These are phyloP conservation scores for Candida hungchunana DNA, from an alignment of 805 yeast species.

Conservation along the genomic window DNA sequence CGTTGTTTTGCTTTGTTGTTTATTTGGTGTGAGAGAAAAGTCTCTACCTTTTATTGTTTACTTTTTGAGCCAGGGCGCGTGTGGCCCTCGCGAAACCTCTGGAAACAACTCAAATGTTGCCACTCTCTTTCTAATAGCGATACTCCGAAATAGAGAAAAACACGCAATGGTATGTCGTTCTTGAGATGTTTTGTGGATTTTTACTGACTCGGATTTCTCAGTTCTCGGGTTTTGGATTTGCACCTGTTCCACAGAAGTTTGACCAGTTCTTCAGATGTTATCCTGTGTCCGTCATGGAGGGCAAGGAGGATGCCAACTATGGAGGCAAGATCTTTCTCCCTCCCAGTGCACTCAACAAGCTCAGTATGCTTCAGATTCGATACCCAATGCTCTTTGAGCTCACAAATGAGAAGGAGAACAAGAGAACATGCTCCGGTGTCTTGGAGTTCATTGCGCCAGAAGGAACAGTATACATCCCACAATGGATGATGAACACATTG, in stretches of 20 bases:
- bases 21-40: background rate
- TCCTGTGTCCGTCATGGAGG: conserved; percentile 82
- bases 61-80: too few species aligned
- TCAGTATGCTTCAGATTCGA: conserved; percentile 85
- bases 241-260: conserved; percentile 43
- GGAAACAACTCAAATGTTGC: too few species aligned
- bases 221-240: conserved; percentile 37
- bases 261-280: conserved; percentile 90
- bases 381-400: conserved; percentile 95
- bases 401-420: conserved; percentile 55
- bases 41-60: too few species aligned
- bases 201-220: background rate
- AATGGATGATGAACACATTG: conserved; percentile 91
- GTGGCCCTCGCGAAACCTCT: too few species aligned
- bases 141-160: too few species aligned
- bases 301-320: conserved; percentile 76
- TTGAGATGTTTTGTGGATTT: too few species aligned
- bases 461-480: conserved; percentile 91
- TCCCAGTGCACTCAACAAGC: conserved; percentile 82
- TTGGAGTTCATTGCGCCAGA: conserved; percentile 96
- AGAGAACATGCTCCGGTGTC: conserved; percentile 85
- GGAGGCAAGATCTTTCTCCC: conserved; percentile 97
- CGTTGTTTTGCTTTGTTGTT: background rate
- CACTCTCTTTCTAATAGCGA: too few species aligned
- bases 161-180: too few species aligned